A percentile compares a stretch with the other conserved stretches of the same genome.
phyloP scores from a whole-genome alignment of 163 green algal genomes.

The Chlorella variabilis region DNA sequence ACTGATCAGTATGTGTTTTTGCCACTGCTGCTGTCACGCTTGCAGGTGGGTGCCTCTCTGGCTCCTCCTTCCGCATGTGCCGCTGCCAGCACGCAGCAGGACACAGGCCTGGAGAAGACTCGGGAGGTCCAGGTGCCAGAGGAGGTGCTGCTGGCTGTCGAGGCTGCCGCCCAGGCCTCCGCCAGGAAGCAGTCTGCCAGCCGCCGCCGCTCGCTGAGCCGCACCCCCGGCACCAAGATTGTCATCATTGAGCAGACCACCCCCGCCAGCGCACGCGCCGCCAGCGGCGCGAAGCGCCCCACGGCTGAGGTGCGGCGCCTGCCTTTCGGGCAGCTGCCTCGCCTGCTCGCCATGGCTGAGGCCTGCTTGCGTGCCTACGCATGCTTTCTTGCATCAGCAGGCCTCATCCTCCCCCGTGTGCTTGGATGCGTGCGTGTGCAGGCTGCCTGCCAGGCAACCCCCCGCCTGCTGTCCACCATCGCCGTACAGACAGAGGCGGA shows the following conservation, averaged over 20 bases:
- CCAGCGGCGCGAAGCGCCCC: constrained; percentile 15
- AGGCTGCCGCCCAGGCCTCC: constrained; percentile 6
- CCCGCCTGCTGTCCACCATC: constrained; percentile 36
- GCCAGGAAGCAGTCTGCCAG: constrained; percentile 26
- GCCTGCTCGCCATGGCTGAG: too few species aligned
- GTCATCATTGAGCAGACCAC: constrained; percentile 35
- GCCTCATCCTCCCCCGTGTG: too few species aligned
- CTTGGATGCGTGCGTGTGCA: too few species aligned
- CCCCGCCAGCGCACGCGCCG: not conserved
- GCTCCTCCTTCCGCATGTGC: too few species aligned
- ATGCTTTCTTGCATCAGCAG: too few species aligned
- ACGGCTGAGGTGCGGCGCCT: not conserved
- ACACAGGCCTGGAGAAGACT: not conserved
- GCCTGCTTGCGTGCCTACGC: too few species aligned
- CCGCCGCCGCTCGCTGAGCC: constrained; percentile 28
- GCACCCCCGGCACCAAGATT: constrained; percentile 44
- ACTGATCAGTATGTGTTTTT: too few species aligned
- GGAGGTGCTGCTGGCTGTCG: not conserved
- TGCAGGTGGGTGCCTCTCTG: too few species aligned
- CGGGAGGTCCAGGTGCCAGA: not conserved
- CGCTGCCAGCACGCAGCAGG: too few species aligned
- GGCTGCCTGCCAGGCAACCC: not conserved
- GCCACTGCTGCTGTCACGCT: too few species aligned
- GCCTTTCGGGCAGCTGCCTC: too few species aligned
- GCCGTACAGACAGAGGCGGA: constrained; percentile 23